Evolutionary conservation across 2,329 filamentous ascomycete species (phyloP).

Genomic region (Aspergillus sp.): DNA sequence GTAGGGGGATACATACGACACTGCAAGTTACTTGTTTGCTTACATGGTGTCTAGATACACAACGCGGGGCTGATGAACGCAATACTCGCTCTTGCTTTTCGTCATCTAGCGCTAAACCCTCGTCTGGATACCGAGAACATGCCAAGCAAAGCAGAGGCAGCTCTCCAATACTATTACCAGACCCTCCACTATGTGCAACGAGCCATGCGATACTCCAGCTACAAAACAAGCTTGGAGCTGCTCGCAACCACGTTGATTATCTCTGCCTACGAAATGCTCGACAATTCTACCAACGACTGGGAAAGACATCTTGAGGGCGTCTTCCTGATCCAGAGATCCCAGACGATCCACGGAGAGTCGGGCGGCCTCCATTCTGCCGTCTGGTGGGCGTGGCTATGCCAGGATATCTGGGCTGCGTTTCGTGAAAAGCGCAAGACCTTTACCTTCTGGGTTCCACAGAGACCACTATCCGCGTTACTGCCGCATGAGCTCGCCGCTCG

Average conservation of each 20-base stretch:
- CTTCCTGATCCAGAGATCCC: slow-evolving; percentile 65
- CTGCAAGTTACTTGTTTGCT: too few relatives aligned
- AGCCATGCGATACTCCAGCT: slow-evolving; percentile 58
- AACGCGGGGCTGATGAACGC: slow-evolving; percentile 60
- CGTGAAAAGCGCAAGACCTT: slow-evolving; percentile 56
- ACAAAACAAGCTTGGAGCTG: slow-evolving; percentile 58
- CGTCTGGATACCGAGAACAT: slow-evolving; percentile 30
- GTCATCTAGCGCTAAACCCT: slow-evolving; percentile 46
- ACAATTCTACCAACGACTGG: slow-evolving; percentile 57
- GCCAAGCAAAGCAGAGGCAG: too few relatives aligned
- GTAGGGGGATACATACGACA: too few relatives aligned
- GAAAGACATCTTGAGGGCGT: slow-evolving; percentile 63
- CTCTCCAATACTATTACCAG: slow-evolving; percentile 60
- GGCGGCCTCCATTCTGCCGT: slow-evolving; percentile 57
- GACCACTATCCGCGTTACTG: slow-evolving; percentile 48
- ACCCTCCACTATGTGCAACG: slow-evolving; percentile 61
- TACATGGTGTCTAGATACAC: too few relatives aligned
- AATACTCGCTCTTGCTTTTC: slow-evolving; percentile 56
- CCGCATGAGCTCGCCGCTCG: slow-evolving; percentile 55
- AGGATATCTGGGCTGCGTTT: slow-evolving; percentile 65
- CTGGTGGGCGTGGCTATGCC: slow-evolving; percentile 67
- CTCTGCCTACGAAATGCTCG: slow-evolving; percentile 66
- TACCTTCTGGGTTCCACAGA: slow-evolving; percentile 59
- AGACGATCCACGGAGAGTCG: slow-evolving; percentile 60
- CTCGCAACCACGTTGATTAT: slow-evolving; percentile 60